These are phyloP conservation scores for Penicillium flavigenum DNA, from an alignment of 495 filamentous ascomycete species.

Conservation along the genomic window DNA sequence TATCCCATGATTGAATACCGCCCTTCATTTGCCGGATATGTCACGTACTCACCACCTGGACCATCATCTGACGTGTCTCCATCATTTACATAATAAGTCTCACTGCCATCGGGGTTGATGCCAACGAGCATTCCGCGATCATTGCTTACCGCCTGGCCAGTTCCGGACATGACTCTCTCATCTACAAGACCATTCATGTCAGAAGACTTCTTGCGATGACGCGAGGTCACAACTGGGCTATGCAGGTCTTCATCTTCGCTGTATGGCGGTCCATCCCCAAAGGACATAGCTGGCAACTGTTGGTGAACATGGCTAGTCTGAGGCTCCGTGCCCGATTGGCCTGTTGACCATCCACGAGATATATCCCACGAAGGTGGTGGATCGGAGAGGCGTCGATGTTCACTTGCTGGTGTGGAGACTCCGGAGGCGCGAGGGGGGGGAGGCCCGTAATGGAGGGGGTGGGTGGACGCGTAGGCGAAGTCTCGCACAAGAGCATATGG, in stretches of 20 bases:
- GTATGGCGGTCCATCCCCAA: slow-evolving; percentile 91
- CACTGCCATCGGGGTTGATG: slow-evolving; percentile 69
- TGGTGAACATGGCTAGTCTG: slow-evolving; percentile 42
- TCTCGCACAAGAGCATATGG: slow-evolving; percentile 88
- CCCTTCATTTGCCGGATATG: slow-evolving; percentile 67
- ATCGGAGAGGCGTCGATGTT: slow-evolving; percentile 76
- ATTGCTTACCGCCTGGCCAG: slow-evolving; percentile 39
- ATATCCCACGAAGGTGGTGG: slow-evolving; percentile 63
- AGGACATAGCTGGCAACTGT: slow-evolving; percentile 81
- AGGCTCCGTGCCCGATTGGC: slow-evolving; percentile 46
- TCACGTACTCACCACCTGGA: slow-evolving; percentile 76
- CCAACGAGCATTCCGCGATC: slow-evolving; percentile 66
- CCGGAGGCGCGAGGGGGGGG: slow-evolving; percentile 72
- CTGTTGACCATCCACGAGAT: slow-evolving; percentile 51
- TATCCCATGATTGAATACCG: slow-evolving; percentile 52
- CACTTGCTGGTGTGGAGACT: slow-evolving; percentile 82
- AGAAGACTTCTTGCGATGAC: slow-evolving; percentile 76
- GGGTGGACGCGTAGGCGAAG: slow-evolving; percentile 82
- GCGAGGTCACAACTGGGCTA: slow-evolving; percentile 76
- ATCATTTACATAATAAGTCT: slow-evolving; percentile 75
- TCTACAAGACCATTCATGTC: slow-evolving; percentile 35
- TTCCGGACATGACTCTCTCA: slow-evolving; percentile 17
- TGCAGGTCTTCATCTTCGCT: slow-evolving; percentile 96
- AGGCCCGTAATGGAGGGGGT: slow-evolving; percentile 93
- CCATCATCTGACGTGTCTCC: slow-evolving; percentile 60